Evolutionary conservation across 768 basidiomycete species (phyloP).

Genomic region (Tulasnella sp.): DNA sequence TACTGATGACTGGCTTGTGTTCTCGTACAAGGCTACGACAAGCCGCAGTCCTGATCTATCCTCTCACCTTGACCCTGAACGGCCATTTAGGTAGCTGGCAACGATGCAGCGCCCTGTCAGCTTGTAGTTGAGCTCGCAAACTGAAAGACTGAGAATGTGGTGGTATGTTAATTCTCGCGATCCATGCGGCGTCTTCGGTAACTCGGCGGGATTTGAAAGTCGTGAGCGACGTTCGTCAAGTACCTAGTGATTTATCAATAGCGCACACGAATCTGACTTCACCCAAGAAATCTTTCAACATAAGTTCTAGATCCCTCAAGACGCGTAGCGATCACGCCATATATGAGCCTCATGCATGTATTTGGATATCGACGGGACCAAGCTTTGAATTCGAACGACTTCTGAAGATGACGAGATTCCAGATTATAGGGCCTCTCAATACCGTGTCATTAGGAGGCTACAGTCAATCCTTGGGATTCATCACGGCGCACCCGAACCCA

Average conservation of each 20-base stretch:
- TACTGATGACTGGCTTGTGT: too few species aligned
- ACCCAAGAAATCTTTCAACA: neutral
- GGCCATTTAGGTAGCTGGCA: too few species aligned
- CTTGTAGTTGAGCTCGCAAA: neutral
- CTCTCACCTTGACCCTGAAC: too few species aligned
- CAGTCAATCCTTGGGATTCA: neutral
- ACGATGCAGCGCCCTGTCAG: too few species aligned
- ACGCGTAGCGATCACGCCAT: neutral
- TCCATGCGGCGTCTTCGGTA: neutral
- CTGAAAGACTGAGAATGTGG: neutral
- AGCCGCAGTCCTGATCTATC: too few species aligned
- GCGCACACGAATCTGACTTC: neutral
- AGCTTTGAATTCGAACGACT: neutral
- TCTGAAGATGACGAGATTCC: neutral
- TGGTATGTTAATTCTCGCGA: too few species aligned
- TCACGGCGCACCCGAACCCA: neutral
- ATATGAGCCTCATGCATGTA: too few species aligned
- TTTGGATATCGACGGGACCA: too few species aligned
- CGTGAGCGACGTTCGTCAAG: too few species aligned
- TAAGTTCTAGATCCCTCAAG: neutral
- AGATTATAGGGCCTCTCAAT: neutral
- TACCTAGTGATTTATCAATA: neutral
- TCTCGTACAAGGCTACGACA: too few species aligned
- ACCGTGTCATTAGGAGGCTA: neutral
- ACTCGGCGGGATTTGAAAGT: neutral